Evolutionary conservation across 1,139 yeast species (phyloP).

Genomic region (Kodamaea derodonti): DNA sequence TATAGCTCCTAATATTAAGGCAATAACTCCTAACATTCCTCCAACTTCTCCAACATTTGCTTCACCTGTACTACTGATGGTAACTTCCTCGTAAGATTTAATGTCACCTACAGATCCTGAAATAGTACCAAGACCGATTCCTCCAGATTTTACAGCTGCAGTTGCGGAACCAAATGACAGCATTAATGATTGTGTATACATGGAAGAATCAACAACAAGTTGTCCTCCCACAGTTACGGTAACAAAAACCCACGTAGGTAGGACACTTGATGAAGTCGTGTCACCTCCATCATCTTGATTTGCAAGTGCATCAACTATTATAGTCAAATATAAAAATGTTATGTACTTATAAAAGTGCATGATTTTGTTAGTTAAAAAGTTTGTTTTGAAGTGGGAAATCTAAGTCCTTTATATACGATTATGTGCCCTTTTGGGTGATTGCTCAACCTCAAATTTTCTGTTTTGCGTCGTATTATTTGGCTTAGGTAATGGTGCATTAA

Average conservation of each 20-base stretch:
- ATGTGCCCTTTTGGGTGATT: too few relatives aligned
- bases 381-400: not conserved
- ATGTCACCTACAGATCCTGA: conserved; percentile 33
- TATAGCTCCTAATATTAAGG: too few relatives aligned
- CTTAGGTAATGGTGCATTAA: too few relatives aligned
- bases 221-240: conserved; percentile 34
- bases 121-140: conserved; percentile 35
- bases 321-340: conserved; percentile 1
- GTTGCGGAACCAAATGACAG: conserved; percentile 19
- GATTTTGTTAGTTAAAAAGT: not conserved
- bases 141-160: conserved; percentile 24
- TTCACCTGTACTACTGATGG: conserved; percentile 14
- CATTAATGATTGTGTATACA: conserved; percentile 32
- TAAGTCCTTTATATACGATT: not conserved
- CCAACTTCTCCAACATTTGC: not conserved
- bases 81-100: conserved; percentile 30
- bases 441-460: too few relatives aligned
- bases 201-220: conserved; percentile 23
- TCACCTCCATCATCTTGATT: conserved; percentile 20
- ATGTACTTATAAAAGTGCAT: conserved; percentile 4
- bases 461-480: too few relatives aligned
- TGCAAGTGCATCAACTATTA: conserved; percentile 17
- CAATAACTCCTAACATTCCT: not conserved
- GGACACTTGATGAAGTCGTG: conserved; percentile 11
- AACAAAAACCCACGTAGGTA: conserved; percentile 26